phyloP scores from a whole-genome alignment of 2,329 filamentous ascomycete genomes.

The Cladobotryum mycophilum region DNA sequence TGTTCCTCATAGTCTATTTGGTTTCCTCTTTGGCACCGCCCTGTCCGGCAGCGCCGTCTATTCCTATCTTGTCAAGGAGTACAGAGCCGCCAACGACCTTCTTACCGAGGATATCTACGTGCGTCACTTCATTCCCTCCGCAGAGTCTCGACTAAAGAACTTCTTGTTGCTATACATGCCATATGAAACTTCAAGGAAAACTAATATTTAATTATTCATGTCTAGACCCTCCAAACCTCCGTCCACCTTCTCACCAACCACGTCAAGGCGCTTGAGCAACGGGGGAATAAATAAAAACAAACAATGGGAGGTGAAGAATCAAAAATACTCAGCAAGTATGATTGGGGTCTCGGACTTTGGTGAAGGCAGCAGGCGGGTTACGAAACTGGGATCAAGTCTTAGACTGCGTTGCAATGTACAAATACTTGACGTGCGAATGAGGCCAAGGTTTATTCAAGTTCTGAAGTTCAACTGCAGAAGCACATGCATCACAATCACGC shows the following conservation, averaged over 20 bases:
- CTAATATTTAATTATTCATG: neutral
- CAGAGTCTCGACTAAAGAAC: neutral
- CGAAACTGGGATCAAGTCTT: no score
- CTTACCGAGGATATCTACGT: slow-evolving; percentile 95
- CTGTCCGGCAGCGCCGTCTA: slow-evolving; percentile 77
- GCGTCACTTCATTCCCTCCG: slow-evolving; percentile 41
- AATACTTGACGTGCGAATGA: no score
- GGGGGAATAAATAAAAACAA: slow-evolving; percentile 57
- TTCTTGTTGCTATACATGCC: neutral
- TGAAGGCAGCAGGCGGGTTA: no score
- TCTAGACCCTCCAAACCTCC: slow-evolving; percentile 75
- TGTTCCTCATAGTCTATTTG: slow-evolving; percentile 60
- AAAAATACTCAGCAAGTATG: no score
- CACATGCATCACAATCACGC: no score
- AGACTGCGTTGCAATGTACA: no score
- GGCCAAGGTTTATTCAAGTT: no score
- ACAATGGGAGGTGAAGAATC: no score
- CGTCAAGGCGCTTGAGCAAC: slow-evolving; percentile 71
- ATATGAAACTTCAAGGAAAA: neutral
- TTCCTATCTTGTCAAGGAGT: slow-evolving; percentile 89
- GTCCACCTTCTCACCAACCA: slow-evolving; percentile 83
- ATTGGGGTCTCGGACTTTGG: no score
- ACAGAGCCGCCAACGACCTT: slow-evolving; percentile 87
- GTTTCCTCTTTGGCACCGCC: slow-evolving; percentile 81
- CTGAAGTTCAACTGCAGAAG: no score